Evolutionary conservation across 176 grass and related monocot species (phyloP), one percentile per base, ranked within the genome.

Genomic region (Hsuehochloa calcarea): DNA sequence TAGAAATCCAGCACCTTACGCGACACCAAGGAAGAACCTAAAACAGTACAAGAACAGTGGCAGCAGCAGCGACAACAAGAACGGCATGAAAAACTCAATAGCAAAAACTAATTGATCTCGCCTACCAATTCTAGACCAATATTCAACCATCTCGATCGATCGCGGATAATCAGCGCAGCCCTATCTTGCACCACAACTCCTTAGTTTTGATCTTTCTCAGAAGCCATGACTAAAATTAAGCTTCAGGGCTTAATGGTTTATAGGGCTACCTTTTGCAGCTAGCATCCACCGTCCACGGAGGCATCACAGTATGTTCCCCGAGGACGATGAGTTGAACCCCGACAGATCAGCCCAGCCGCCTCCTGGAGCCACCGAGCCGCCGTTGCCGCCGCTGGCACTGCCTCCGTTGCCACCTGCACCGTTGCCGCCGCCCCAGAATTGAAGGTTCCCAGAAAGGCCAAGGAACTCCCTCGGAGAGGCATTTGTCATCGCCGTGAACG

Each of bases 161-260:
- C 38, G 49, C 20, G 35, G 34, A 55, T 16, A 37, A 25, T 29
- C 61, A 61, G 29, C 40, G 51, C 60, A 68, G 80, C 78, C 82
- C 80, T 67, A 85, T 84, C 46, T 91, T 83, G 54, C 35, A 85
- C 85, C 77, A 80, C 40, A 88, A 68, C 77, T 84, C 68, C 86
- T 76, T 93, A 23, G 51, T 75, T 70, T 81, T 65, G 44, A 69
- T 80, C 45, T 88, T 88, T 75, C 68, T 74, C 85, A 51, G 86
- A 93, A 91, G 89, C 88, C 87, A 88, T 94, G 78, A 78, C 83
- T 87, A 92, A 95, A 91, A 96, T 86, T 82, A 91, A 91, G 94
- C 86, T 91, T 91, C 89, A 74, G 87, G 76, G 86, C 81, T 86
- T 73, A 70, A 74, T 85, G 75, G 86, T 77, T 86, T 73, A 71